Evolutionary conservation across 768 basidiomycete genomes (phyloP), one percentile per base, ranked within the genome.

Genomic region (Holtermannia corniformis): DNA sequence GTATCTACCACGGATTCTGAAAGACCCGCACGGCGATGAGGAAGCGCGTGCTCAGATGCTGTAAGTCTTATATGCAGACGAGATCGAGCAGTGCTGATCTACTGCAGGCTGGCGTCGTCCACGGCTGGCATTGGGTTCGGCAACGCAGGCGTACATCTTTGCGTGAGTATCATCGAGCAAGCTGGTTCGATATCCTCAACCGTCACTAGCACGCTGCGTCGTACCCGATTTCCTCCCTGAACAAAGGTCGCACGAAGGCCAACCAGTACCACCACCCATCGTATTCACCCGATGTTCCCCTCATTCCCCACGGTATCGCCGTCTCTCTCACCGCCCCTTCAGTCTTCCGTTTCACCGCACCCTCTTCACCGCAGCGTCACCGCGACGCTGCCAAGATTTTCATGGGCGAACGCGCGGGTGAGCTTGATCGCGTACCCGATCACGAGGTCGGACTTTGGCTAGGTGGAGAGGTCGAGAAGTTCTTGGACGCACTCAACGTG

Each of bases 291-390:
- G 79, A 85, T 58, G 77, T 81, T 47, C 91, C 92, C 5, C 89
- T 97, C 58, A 90, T 97, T 53, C 92, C 92, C 12, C 91, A 95
- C 64, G 91, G 91, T 45, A 76, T 93, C 64, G 85, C 93, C 51
- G 61, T 65, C 37, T 49, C 55, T 23, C 32, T 55, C 44, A 60
- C 47, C 3, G 51, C 62, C 24, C 53, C 47, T 4, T 50, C 59
- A 80, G 93, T 96, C 42, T 96, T 97, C 79, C 81, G 85, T 65
- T 96, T 92, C 73, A 96, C 93, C 5, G 86, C 93, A 0, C 91
- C 93, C 5, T 92, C 92, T 3, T 84, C 88, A 0, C 89, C 91
- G 2, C 82, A 84, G 55, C 84, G 91, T 41, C 92, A 97, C 73
- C 84, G 92, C 43, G 82, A 88, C 71, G 87, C 83, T 1, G 78